Conservation (phyloP, 2,329 filamentous ascomycete genomes). For the Aspergillus viridinutans region DNA sequence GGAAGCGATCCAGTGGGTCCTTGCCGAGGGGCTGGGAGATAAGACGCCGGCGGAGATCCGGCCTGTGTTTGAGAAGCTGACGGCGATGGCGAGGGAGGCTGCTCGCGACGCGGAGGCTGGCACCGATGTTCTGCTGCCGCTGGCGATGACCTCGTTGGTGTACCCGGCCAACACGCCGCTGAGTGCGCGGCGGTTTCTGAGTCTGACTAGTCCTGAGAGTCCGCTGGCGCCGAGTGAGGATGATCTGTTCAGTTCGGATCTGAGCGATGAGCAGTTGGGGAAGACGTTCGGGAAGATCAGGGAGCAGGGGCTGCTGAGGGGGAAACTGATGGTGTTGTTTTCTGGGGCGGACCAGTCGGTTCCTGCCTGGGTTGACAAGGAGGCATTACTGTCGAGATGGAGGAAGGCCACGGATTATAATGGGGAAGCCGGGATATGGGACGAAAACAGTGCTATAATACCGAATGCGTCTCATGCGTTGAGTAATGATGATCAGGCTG, state of each 20-base stretch:
- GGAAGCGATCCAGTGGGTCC: conserved; percentile 52
- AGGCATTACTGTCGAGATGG: conserved; percentile 41
- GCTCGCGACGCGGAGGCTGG: conserved; percentile 13
- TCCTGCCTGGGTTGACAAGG: conserved; percentile 46
- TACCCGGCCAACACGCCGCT: conserved; percentile 43
- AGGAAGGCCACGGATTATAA: conserved; percentile 33
- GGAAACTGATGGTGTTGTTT: conserved; percentile 44
- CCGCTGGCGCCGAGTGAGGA: conserved; percentile 64
- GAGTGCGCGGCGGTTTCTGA: conserved; percentile 54
- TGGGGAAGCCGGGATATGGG: conserved; percentile 41
- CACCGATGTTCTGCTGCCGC: conserved; percentile 32
- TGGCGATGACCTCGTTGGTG: conserved; percentile 28
- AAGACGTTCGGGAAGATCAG: conserved; percentile 58
- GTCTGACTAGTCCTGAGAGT: conserved; percentile 50
- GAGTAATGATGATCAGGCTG: conserved; percentile 33
- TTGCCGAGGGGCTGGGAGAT: conserved; percentile 24
- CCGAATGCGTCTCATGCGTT: conserved; percentile 36
- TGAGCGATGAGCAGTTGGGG: conserved; percentile 54
- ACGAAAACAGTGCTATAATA: conserved; percentile 45
- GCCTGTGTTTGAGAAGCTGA: conserved; percentile 29
- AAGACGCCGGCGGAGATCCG: conserved; percentile 20
- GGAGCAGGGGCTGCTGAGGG: conserved; percentile 32
- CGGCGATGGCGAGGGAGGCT: conserved; percentile 27
- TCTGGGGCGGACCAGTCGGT: conserved; percentile 46
- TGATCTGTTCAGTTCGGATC: conserved; percentile 78